Evolutionary conservation across 495 filamentous ascomycete species (phyloP).

Genomic region (Evansstolkia leycettana): DNA sequence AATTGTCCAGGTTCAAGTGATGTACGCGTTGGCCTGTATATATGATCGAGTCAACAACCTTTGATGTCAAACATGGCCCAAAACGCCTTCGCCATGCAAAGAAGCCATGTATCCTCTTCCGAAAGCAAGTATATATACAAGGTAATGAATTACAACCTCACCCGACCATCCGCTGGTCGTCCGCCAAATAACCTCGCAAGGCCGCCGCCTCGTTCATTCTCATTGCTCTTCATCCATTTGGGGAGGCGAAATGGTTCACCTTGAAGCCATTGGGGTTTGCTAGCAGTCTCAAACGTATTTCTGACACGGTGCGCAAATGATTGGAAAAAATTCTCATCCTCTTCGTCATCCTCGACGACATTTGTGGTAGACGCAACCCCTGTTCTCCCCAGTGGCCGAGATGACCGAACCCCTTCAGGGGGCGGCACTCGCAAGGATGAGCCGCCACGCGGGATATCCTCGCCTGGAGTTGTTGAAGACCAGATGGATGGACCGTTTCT

Average conservation of each 20-base stretch:
- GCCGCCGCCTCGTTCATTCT: constrained; percentile 24
- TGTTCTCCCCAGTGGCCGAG: constrained; percentile 16
- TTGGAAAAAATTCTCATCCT: constrained; percentile 72
- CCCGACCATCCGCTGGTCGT: constrained; percentile 34
- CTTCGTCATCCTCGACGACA: constrained; percentile 41
- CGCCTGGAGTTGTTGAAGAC: constrained; percentile 14
- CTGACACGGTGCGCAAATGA: constrained; percentile 72
- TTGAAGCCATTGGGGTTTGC: constrained; percentile 69
- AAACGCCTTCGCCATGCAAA: constrained; percentile 21
- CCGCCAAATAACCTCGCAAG: constrained; percentile 44
- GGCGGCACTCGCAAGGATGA: constrained; percentile 19
- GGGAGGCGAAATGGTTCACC: constrained; percentile 60
- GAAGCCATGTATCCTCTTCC: too few species aligned
- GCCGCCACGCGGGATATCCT: constrained; percentile 16
- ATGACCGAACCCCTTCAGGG: constrained; percentile 15
- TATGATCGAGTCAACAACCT: too few species aligned
- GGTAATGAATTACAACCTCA: constrained; percentile 18
- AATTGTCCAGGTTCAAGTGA: too few species aligned
- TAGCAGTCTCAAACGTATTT: constrained; percentile 82
- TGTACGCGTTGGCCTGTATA: too few species aligned
- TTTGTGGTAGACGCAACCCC: constrained; percentile 12
- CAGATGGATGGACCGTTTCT: constrained; percentile 22
- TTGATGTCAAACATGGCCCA: too few species aligned
- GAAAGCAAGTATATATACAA: constrained; percentile 1
- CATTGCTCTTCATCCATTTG: constrained; percentile 59